Conservation (phyloP, 371 early-diverging fungal genomes). For the Saksenaea oblongispora region DNA sequence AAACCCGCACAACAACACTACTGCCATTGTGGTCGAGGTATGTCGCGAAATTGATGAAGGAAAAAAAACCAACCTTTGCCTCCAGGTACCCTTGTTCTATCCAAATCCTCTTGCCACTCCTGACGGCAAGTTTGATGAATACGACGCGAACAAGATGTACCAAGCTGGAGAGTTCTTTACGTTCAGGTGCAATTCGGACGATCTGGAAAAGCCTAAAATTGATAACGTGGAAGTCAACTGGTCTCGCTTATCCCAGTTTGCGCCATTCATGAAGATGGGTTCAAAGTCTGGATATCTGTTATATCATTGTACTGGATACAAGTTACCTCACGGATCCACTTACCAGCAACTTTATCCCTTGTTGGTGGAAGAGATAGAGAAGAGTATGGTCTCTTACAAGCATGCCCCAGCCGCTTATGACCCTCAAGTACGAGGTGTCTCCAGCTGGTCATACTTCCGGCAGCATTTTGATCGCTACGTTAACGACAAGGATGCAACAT, state of each 20-base stretch:
- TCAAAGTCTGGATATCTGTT: slow-evolving; percentile 27
- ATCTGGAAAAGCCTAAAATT: slow-evolving; percentile 19
- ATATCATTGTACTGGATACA: slow-evolving; percentile 37
- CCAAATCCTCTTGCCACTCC: slow-evolving; percentile 30
- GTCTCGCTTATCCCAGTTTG: slow-evolving; percentile 31
- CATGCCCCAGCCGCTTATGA: slow-evolving; percentile 26
- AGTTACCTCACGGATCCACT: slow-evolving; percentile 28
- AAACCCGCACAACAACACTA: slow-evolving; percentile 17
- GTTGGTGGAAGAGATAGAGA: slow-evolving; percentile 22
- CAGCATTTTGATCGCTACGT: slow-evolving; percentile 33
- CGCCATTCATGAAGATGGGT: slow-evolving; percentile 48
- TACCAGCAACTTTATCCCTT: slow-evolving; percentile 24
- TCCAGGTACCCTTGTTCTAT: slow-evolving; percentile 37
- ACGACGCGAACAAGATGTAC: slow-evolving; percentile 35
- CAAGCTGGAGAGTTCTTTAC: slow-evolving; percentile 45
- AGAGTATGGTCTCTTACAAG: slow-evolving; percentile 16
- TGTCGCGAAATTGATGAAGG: not conserved
- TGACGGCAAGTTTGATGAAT: slow-evolving; percentile 29
- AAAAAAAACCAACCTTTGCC: not conserved
- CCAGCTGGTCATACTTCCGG: slow-evolving; percentile 40
- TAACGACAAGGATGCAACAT: slow-evolving; percentile 19
- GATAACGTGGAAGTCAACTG: slow-evolving; percentile 37
- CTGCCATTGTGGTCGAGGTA: slow-evolving; percentile 30
- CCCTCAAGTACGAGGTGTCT: slow-evolving; percentile 21
- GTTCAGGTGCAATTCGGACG: slow-evolving; percentile 24